Percentiles rank a stretch among this genome's conserved stretches.
phyloP scores from a whole-genome alignment of 73 alveolate genomes.

The Diophrys appendiculata region DNA sequence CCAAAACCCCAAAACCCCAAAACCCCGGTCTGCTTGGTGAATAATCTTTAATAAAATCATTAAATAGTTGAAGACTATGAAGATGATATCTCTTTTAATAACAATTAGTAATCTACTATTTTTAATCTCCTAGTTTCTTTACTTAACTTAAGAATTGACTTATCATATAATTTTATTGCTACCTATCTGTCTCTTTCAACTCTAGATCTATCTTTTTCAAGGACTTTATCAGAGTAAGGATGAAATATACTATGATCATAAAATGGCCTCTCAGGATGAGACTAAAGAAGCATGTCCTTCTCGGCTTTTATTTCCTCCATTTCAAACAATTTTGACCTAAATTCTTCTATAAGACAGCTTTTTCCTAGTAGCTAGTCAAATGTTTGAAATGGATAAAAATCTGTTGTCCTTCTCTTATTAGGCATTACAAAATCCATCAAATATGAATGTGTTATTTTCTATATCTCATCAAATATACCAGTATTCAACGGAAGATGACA shows the following conservation, averaged over 20 bases:
- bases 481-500: not conserved
- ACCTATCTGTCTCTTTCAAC: not conserved
- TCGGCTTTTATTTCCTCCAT: not conserved
- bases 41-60: too few species aligned
- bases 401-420: not conserved
- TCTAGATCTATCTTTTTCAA: not conserved
- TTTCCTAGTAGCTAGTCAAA: not conserved
- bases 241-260: not conserved
- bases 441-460: not conserved
- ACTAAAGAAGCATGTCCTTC: not conserved
- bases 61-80: too few species aligned
- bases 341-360: not conserved
- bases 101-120: not conserved
- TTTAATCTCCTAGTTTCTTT: not conserved
- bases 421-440: not conserved
- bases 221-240: not conserved
- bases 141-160: not conserved
- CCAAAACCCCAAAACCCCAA: too few species aligned
- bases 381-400: not conserved
- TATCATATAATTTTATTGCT: not conserved
- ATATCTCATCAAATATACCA: not conserved
- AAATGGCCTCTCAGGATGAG: not conserved
- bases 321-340: not conserved
- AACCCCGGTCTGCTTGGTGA: too few species aligned
- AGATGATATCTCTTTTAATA: too few species aligned